These are phyloP conservation scores for Aspergillus puulaauensis DNA, from an alignment of 2,329 filamentous ascomycete species.

Conservation along the genomic window DNA sequence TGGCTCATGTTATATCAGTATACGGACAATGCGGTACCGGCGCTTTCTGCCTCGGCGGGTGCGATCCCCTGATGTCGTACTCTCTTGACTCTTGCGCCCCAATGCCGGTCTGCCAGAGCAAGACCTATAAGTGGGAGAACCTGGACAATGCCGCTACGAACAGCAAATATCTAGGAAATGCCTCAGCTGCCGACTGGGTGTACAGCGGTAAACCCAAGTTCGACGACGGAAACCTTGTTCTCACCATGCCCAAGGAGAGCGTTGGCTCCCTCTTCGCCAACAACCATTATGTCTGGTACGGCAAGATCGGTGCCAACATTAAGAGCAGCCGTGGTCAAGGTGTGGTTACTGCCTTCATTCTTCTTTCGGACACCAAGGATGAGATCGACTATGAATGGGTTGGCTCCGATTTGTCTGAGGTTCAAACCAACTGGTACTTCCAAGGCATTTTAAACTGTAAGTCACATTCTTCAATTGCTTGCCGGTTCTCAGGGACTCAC, in stretches of 20 bases:
- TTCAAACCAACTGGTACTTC: conserved; percentile 96
- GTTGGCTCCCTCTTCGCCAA: conserved; percentile 84
- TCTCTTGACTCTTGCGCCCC: conserved; percentile 82
- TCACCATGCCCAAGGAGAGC: conserved; percentile 86
- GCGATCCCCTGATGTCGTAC: conserved; percentile 83
- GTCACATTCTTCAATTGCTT: conserved; percentile 34
- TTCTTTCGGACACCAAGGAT: conserved; percentile 93
- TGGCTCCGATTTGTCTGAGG: conserved; percentile 71
- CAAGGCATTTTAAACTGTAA: conserved; percentile 89
- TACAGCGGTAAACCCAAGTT: conserved; percentile 71
- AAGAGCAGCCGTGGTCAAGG: conserved; percentile 81
- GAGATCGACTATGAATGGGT: conserved; percentile 98
- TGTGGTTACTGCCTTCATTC: conserved; percentile 96
- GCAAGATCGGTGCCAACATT: conserved; percentile 80
- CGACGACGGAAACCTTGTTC: conserved; percentile 64
- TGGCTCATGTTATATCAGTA: conserved; percentile 53
- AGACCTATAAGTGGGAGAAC: conserved; percentile 70
- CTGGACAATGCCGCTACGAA: conserved; percentile 70
- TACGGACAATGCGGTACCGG: conserved; percentile 92
- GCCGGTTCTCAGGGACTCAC: background rate
- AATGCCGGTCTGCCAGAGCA: conserved; percentile 74
- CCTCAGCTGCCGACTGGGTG: conserved; percentile 81
- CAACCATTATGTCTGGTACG: conserved; percentile 94
- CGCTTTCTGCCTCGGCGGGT: conserved; percentile 93
- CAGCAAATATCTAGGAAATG: conserved; percentile 81